These are phyloP conservation scores for Vigna radiata DNA, from an alignment of 306 rosid genomes.

Conservation along the genomic window DNA sequence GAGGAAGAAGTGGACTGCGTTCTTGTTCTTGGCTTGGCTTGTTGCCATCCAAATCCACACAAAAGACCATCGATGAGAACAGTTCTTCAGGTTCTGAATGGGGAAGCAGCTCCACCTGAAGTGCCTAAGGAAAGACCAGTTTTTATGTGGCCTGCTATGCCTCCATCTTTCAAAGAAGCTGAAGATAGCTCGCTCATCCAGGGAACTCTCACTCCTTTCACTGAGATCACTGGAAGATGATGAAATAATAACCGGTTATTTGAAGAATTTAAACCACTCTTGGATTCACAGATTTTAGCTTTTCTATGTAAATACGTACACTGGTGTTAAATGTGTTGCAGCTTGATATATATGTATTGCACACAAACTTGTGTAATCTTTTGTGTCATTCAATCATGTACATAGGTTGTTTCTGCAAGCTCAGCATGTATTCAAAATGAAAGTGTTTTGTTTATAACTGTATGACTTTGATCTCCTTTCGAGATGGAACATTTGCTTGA, in stretches of 20 bases:
- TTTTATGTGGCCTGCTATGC: constrained; percentile 78
- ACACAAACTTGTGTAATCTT: neutral
- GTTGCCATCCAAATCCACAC: constrained; percentile 87
- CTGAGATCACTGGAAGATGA: constrained; percentile 60
- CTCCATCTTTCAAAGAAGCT: constrained; percentile 55
- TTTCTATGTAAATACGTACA: neutral
- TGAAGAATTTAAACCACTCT: neutral
- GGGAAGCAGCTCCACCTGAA: constrained; percentile 59
- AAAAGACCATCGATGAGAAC: constrained; percentile 70
- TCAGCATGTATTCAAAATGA: neutral
- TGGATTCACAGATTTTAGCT: neutral
- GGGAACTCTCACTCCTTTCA: constrained; percentile 43
- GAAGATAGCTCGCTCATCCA: constrained; percentile 25
- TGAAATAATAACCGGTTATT: neutral
- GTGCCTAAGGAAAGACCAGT: constrained; percentile 65
- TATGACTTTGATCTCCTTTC: neutral
- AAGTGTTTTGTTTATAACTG: neutral
- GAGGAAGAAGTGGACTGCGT: constrained; percentile 41
- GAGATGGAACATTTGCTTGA: neutral
- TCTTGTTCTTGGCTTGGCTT: constrained; percentile 70
- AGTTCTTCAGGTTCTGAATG: constrained; percentile 64
- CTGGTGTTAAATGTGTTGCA: neutral
- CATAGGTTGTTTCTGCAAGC: constrained; percentile 1
- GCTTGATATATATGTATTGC: neutral
- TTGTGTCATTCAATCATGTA: neutral